Percentiles rank a stretch among this genome's conserved stretches.
phyloP scores from a whole-genome alignment of 1,139 yeast genomes.

The Lodderomyces theae region DNA sequence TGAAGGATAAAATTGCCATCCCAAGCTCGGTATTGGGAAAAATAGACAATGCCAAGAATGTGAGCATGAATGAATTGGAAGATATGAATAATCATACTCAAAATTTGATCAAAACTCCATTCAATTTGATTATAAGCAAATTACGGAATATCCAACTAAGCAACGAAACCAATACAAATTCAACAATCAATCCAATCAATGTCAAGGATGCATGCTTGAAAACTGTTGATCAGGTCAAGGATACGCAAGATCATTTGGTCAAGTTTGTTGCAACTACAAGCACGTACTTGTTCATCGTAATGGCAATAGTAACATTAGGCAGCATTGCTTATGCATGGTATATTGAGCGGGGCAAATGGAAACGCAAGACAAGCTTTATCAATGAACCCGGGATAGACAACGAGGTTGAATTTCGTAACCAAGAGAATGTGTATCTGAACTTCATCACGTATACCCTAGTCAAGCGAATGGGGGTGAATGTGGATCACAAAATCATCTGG shows the following conservation, averaged over 20 bases:
- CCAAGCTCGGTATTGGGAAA: slow-evolving; percentile 58
- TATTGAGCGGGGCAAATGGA: slow-evolving; percentile 13
- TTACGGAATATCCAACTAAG: slow-evolving; percentile 15
- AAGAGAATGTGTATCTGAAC: slow-evolving; percentile 13
- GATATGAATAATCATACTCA: slow-evolving; percentile 39
- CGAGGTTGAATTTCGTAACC: slow-evolving; percentile 12
- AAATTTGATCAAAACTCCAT: slow-evolving; percentile 20
- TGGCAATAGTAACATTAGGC: slow-evolving; percentile 9
- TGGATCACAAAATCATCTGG: slow-evolving; percentile 34
- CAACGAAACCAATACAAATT: slow-evolving; percentile 1
- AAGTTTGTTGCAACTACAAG: slow-evolving; percentile 10
- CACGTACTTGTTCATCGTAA: slow-evolving; percentile 11
- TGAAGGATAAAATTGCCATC: slow-evolving; percentile 54
- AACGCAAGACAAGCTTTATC: slow-evolving; percentile 10
- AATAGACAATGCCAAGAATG: slow-evolving; percentile 40
- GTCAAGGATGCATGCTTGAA: slow-evolving; percentile 11
- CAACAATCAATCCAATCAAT: slow-evolving; percentile 11
- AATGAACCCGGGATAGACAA: slow-evolving; percentile 7
- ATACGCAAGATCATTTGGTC: slow-evolving; percentile 11
- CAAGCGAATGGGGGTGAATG: slow-evolving; percentile 9
- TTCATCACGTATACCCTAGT: slow-evolving; percentile 9
- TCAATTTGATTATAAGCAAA: slow-evolving; percentile 17
- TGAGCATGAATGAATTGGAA: slow-evolving; percentile 57
- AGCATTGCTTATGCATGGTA: slow-evolving; percentile 10
- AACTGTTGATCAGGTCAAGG: slow-evolving; percentile 9